phyloP scores from a whole-genome alignment of 2,329 filamentous ascomycete species.

The Paramyrothecium roridum region DNA sequence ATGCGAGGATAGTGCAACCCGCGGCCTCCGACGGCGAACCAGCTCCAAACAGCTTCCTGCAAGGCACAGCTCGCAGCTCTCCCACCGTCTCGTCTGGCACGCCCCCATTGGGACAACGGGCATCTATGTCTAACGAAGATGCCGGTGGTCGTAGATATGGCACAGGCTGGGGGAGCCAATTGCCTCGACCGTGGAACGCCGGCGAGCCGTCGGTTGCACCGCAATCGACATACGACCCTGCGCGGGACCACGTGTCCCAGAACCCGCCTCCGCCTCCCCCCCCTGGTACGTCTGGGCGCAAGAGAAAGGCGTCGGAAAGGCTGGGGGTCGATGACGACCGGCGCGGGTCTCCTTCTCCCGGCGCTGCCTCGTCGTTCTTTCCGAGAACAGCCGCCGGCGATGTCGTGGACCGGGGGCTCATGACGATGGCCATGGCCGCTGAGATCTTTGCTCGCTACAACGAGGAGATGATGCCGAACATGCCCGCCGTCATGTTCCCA shows the following conservation, averaged over 20 bases:
- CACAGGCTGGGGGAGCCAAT: background rate
- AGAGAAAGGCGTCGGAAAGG: conserved; percentile 26
- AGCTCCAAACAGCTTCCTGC: background rate
- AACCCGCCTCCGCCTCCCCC: conserved; percentile 6
- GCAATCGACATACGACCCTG: background rate
- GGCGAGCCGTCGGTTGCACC: background rate
- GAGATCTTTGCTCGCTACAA: conserved; percentile 58
- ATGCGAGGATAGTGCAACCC: conserved; percentile 41
- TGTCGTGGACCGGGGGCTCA: conserved; percentile 56
- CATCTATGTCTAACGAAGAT: background rate
- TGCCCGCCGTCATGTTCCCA: conserved; percentile 61
- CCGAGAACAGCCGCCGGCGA: conserved; percentile 35
- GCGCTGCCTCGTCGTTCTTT: conserved; percentile 10
- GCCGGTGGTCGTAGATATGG: background rate
- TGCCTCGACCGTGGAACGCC: background rate
- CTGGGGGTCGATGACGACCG: conserved; percentile 12
- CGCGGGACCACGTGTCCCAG: background rate
- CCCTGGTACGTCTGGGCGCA: conserved; percentile 18
- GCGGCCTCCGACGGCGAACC: background rate
- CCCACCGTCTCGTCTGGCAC: background rate
- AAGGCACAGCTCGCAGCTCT: background rate
- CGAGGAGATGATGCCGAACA: conserved; percentile 56
- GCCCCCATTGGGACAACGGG: background rate
- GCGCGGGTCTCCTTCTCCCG: conserved; percentile 2
- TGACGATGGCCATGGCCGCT: conserved; percentile 52